Conservation (phyloP, 768 basidiomycete species). For the Fistulinella prunicolor region DNA sequence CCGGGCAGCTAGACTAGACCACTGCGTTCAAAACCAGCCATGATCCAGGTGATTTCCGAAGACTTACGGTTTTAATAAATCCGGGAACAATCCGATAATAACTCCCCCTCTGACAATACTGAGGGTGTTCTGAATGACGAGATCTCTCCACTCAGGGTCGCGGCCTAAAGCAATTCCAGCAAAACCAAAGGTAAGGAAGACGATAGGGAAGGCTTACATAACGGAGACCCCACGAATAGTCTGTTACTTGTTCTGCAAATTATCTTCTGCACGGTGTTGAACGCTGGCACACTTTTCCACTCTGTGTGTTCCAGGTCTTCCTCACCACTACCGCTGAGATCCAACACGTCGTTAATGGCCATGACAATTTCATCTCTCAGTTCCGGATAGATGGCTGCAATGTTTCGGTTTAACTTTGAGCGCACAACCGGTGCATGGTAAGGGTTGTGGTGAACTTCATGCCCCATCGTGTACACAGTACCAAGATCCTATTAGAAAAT, state of each 20-base stretch:
- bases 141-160: too few relatives aligned
- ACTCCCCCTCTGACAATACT: slow-evolving; percentile 20
- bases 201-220: slow-evolving; percentile 31
- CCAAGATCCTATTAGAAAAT: slow-evolving; percentile 33
- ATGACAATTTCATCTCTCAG: slow-evolving; percentile 42
- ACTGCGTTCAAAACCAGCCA: neutral
- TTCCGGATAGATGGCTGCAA: slow-evolving; percentile 37
- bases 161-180: too few relatives aligned
- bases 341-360: slow-evolving; percentile 39
- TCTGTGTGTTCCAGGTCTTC: slow-evolving; percentile 23
- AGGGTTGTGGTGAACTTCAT: slow-evolving; percentile 24
- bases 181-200: slow-evolving; percentile 6
- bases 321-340: slow-evolving; percentile 15
- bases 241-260: slow-evolving; percentile 44
- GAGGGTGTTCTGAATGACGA: too few relatives aligned
- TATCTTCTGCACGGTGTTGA: slow-evolving; percentile 31
- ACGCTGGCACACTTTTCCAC: slow-evolving; percentile 36
- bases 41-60: neutral
- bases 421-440: slow-evolving; percentile 34
- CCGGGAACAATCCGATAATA: slow-evolving; percentile 31
- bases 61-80: slow-evolving; percentile 31
- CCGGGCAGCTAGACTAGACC: slow-evolving; percentile 12
- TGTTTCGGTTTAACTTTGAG: slow-evolving; percentile 34
- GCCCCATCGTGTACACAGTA: slow-evolving; percentile 38
- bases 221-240: slow-evolving; percentile 46